Base-by-base conservation (phyloP, 805 yeast genomes). In the Lachancea sp. region DNA sequence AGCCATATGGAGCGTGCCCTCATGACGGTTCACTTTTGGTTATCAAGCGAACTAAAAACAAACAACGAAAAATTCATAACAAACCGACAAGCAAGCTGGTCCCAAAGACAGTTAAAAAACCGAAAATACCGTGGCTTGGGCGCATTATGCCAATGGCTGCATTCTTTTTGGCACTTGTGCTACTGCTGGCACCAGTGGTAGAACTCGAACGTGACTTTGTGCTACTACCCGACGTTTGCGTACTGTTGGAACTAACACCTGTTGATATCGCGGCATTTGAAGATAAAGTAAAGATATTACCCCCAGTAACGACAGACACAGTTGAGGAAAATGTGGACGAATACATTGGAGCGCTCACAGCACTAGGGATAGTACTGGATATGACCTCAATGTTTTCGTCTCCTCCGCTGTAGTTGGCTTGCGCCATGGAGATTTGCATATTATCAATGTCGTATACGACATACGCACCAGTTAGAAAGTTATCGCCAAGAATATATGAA, bases 401-500 rank as follows among this genome's bases (percentile, higher is more conserved):
- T 1, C 34, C 32, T 19, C 40, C 45, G 32, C 46, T 42, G 35
- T 46, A 55, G 21, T 48, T 50, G 12, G 70, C 72, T 53, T 71
- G 75, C 17, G 78, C 84, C 54, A 82, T 49, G 3, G 83, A 76
- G 28, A 82, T 64, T 50, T 74, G 69, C 34, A 60, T 61, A 52
- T 72, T 72, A 23, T 77, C 84, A 38, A 79, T 61, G 57, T 83
- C 82, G 58, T 72, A 79, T 12, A 79, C 85, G 20, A 77, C 69
- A 56, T 80, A 82, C 2, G 80, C 79, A 42, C 74, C 69, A 38
- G 78, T 65, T 46, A 79, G 63, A 50, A 78, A 69, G 45, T 70
- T 67, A 54, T 77, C 83, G 35, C 84, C 85, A 30, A 79, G 60
- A 34, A 75, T 63, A 7, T 69, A 53, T 4, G 38, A 32, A 12